Evolutionary conservation across 2,329 filamentous ascomycete genomes (phyloP).

Genomic region (Claviceps sp.): DNA sequence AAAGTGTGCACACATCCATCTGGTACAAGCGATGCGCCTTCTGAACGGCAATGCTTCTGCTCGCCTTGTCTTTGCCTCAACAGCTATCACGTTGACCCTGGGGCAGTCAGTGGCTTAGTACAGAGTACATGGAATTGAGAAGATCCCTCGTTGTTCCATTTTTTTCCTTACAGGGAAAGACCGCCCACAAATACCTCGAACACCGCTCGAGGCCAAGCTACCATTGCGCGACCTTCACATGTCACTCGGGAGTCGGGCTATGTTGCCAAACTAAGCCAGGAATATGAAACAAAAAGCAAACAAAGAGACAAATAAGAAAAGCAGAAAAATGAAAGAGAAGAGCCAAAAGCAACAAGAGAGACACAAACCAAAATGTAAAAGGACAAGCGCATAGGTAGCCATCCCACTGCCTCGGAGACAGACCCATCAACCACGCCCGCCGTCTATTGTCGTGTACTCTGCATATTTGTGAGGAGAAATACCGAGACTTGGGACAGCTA

Average conservation of each 20-base stretch:
- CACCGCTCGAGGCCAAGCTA: neutral
- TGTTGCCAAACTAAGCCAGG: neutral
- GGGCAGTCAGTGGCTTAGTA: too few species aligned
- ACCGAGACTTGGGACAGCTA: neutral
- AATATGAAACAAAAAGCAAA: neutral
- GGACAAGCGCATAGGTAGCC: too few species aligned
- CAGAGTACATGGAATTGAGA: too few species aligned
- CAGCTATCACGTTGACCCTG: too few species aligned
- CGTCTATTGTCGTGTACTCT: too few species aligned
- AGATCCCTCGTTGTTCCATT: neutral
- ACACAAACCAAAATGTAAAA: neutral
- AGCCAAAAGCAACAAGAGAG: neutral
- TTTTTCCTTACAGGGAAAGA: too few species aligned
- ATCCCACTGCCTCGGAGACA: slow-evolving; percentile 1
- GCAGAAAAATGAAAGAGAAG: neutral
- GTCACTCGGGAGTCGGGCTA: neutral
- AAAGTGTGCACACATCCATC: neutral
- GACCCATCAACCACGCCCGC: neutral
- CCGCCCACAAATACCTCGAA: neutral
- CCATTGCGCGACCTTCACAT: neutral
- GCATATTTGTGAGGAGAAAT: too few species aligned
- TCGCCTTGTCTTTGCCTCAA: neutral
- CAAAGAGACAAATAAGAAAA: neutral
- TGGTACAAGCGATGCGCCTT: neutral
- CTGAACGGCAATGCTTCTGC: neutral